Evolutionary conservation across 768 basidiomycete genomes (phyloP).

Genomic region (Floccularia luteovirens): DNA sequence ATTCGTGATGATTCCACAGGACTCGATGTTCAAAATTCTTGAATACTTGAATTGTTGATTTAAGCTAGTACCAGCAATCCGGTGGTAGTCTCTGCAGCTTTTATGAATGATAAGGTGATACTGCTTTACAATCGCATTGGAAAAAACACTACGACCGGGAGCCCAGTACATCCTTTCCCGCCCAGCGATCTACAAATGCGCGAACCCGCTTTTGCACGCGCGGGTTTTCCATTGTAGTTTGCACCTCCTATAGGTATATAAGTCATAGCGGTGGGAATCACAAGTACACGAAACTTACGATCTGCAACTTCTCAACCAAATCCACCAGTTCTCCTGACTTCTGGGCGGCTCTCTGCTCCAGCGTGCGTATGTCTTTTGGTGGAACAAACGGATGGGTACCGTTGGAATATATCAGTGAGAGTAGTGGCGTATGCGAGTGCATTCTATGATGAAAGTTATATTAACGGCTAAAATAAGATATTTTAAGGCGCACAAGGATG

Average conservation of each 20-base stretch:
- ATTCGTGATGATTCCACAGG: too few species aligned
- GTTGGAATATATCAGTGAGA: conserved; percentile 13
- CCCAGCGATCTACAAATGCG: conserved; percentile 12
- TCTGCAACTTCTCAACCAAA: conserved; percentile 12
- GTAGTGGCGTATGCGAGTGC: conserved; percentile 9
- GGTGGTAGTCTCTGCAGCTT: too few species aligned
- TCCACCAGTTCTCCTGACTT: conserved; percentile 10
- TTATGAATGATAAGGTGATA: too few species aligned
- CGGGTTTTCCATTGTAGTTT: conserved; percentile 3
- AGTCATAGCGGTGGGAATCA: too few species aligned
- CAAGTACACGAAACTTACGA: too few species aligned
- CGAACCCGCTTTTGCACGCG: conserved; percentile 7
- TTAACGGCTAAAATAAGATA: not conserved
- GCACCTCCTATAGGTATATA: too few species aligned
- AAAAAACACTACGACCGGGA: too few species aligned
- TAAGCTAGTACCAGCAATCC: too few species aligned
- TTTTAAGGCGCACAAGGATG: not conserved
- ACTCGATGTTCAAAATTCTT: too few species aligned
- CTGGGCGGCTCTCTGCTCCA: conserved; percentile 11
- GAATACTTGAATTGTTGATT: too few species aligned
- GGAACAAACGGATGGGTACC: conserved; percentile 17
- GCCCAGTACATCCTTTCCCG: too few species aligned
- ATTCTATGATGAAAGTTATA: conserved; percentile 4
- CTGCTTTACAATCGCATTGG: too few species aligned
- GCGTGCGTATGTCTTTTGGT: conserved; percentile 6